These are phyloP conservation scores for Arthrocladium fulminans DNA, from an alignment of 2,329 filamentous ascomycete species.

Conservation along the genomic window DNA sequence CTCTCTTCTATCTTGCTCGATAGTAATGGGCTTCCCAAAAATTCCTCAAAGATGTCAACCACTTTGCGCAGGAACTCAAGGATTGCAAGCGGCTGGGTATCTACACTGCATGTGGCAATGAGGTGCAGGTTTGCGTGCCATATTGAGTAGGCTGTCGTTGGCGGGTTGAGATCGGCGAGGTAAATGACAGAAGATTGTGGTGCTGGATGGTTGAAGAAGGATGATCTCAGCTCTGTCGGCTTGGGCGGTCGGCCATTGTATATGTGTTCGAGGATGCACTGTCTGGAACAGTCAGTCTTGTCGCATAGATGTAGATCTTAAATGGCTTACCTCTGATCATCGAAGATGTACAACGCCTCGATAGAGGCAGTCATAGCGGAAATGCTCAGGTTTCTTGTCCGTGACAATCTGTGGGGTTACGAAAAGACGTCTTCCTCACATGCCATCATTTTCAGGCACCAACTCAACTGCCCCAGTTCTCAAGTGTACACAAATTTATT, in stretches of 20 bases:
- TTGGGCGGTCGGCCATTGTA: slow-evolving; percentile 76
- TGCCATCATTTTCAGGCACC: too few relatives aligned
- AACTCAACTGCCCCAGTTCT: too few relatives aligned
- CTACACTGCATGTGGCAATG: slow-evolving; percentile 71
- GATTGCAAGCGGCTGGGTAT: slow-evolving; percentile 79
- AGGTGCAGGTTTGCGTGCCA: slow-evolving; percentile 81
- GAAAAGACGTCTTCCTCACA: too few relatives aligned
- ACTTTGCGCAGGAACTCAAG: slow-evolving; percentile 92
- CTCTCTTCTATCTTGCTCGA: slow-evolving; percentile 77
- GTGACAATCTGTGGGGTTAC: too few relatives aligned
- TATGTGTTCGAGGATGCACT: slow-evolving; percentile 75
- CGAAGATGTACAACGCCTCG: slow-evolving; percentile 92
- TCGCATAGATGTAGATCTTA: background rate
- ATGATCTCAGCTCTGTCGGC: slow-evolving; percentile 65
- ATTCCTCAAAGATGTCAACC: slow-evolving; percentile 87
- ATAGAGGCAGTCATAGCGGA: slow-evolving; percentile 69
- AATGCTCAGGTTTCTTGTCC: too few relatives aligned
- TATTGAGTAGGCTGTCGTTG: slow-evolving; percentile 81
- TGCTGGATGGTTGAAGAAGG: slow-evolving; percentile 72
- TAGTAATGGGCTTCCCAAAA: slow-evolving; percentile 77
- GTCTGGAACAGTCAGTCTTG: slow-evolving; percentile 46
- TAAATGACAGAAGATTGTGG: slow-evolving; percentile 83
- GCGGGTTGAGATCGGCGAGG: slow-evolving; percentile 69
- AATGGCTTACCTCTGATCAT: slow-evolving; percentile 73
- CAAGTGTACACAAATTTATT: too few relatives aligned